Base-by-base conservation (phyloP, 192 early-diverging fungal species). In the Coemansia sp. region DNA sequence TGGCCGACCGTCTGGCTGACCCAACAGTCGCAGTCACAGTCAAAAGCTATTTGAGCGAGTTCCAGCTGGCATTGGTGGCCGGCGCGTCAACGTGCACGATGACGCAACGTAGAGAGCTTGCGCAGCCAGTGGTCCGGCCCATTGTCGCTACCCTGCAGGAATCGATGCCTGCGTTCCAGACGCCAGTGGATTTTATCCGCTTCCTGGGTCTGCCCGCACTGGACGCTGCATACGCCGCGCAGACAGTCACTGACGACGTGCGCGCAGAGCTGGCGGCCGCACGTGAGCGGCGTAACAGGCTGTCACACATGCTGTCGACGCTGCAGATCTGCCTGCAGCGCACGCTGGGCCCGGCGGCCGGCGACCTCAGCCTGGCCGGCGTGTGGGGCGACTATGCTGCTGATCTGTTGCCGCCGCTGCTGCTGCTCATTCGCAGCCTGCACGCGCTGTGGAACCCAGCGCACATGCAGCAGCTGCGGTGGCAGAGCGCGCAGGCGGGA, bases 1-100 rank as follows among this genome's bases (percentile, higher is more conserved):
- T 81, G 33, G 69, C 66, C 48, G 45, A 17, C 11, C 45, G 50
- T 11, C 32, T 81, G 11, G 70, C 58, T 1, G 79, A 81, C 22
- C 30, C 70, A 2, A 17, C 11, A 1, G 66, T 76, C 17, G 38
- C 69, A 3, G 32, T n/a, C 3, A 45, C 70, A 6, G 60, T 72
- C 60, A 81, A 81, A 52, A 42, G 70, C 40, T 59, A 72, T 18
- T 58, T 81, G 49, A 50, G 69, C 61, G 79, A 81, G 60, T 81
- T 81, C 60, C 79, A 67, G 36, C 54, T 81, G 25, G 66, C 79
- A 17, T 45, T 81, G 8, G 62, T 76, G 25, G 68, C 72, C 2
- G 77, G 77, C 8, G 73, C 79, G 1, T 56, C 69, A 14, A 48
- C 51, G 12, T 52, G 67, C 48, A 55, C 65, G 5, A 55, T 76